Conservation (phyloP, 1,284 basidiomycete genomes). For the Gymnopus androsaceus region DNA sequence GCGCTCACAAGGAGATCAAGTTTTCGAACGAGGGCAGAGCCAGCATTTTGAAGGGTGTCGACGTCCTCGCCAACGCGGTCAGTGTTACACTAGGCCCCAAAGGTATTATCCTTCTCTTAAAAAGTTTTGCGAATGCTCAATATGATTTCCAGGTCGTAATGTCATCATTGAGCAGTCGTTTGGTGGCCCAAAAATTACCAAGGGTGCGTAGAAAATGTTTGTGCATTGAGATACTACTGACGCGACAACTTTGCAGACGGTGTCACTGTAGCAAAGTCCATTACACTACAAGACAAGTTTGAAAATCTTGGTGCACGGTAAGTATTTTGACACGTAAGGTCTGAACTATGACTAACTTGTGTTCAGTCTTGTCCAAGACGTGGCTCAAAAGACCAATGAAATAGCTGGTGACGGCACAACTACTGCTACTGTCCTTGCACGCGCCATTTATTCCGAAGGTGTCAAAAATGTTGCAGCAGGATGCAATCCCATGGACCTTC, state of each 20-base stretch:
- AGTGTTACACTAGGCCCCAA: slow-evolving; percentile 96
- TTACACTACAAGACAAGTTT: slow-evolving; percentile 95
- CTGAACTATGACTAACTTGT: background rate
- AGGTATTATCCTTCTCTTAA: slow-evolving; percentile 49
- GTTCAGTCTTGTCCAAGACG: slow-evolving; percentile 87
- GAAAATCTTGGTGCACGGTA: slow-evolving; percentile 98
- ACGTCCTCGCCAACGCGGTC: slow-evolving; percentile 94
- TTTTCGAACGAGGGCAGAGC: slow-evolving; percentile 96
- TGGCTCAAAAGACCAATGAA: slow-evolving; percentile 97
- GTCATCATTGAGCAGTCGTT: slow-evolving; percentile 99
- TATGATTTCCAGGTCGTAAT: slow-evolving; percentile 71
- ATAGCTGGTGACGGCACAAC: slow-evolving; percentile 98
- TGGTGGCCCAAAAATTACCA: slow-evolving; percentile 97
- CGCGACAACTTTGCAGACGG: slow-evolving; percentile 61
- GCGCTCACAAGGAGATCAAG: slow-evolving; percentile 93
- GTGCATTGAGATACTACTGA: background rate
- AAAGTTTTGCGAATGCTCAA: background rate
- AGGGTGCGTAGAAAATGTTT: slow-evolving; percentile 54
- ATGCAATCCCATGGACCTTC: slow-evolving; percentile 99
- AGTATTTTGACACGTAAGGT: slow-evolving; percentile 27
- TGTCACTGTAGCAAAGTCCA: slow-evolving; percentile 97
- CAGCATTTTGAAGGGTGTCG: slow-evolving; percentile 93
- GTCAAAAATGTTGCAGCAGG: slow-evolving; percentile 99
- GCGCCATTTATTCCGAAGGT: slow-evolving; percentile 97
- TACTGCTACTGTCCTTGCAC: slow-evolving; percentile 94